phyloP scores from a whole-genome alignment of 148 eudicot genomes.

The Rhododendron vialii region DNA sequence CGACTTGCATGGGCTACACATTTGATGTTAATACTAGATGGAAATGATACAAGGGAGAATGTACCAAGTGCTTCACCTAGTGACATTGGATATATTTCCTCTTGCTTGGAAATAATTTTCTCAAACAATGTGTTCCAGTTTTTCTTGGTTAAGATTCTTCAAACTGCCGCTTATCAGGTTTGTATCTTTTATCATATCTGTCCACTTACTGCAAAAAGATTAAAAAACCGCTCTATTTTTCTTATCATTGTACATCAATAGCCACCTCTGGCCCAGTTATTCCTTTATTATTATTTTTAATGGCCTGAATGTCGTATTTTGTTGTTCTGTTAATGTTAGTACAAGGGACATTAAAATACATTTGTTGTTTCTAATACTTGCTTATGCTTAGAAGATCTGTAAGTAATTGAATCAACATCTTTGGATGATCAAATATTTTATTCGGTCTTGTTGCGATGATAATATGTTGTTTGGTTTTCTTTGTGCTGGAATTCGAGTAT shows the following conservation, averaged over 20 bases:
- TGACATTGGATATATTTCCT: slow-evolving; percentile 46
- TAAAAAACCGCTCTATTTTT: background rate
- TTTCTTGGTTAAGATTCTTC: slow-evolving; percentile 80
- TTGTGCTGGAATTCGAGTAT: background rate
- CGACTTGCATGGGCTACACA: slow-evolving; percentile 89
- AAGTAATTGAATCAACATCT: background rate
- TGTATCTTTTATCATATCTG: slow-evolving; percentile 11
- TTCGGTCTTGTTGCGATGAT: background rate
- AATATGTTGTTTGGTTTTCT: background rate
- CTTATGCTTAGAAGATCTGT: background rate
- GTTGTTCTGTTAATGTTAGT: background rate
- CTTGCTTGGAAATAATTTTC: slow-evolving; percentile 75
- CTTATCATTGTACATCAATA: background rate
- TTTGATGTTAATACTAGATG: slow-evolving; percentile 70
- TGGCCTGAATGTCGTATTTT: background rate
- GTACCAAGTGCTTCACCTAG: slow-evolving; percentile 42
- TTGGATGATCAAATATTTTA: background rate
- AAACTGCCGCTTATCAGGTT: slow-evolving; percentile 91
- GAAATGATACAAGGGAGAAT: slow-evolving; percentile 38
- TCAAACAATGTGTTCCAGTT: slow-evolving; percentile 79
- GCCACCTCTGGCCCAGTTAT: background rate
- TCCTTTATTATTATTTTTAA: background rate
- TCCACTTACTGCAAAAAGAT: background rate
- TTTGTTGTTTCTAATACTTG: background rate
- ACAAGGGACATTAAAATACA: background rate